Percentiles rank a stretch among this genome's conserved stretches.
phyloP scores from a whole-genome alignment of 176 grass and related monocot species.

The Alloteropsis semialata region DNA sequence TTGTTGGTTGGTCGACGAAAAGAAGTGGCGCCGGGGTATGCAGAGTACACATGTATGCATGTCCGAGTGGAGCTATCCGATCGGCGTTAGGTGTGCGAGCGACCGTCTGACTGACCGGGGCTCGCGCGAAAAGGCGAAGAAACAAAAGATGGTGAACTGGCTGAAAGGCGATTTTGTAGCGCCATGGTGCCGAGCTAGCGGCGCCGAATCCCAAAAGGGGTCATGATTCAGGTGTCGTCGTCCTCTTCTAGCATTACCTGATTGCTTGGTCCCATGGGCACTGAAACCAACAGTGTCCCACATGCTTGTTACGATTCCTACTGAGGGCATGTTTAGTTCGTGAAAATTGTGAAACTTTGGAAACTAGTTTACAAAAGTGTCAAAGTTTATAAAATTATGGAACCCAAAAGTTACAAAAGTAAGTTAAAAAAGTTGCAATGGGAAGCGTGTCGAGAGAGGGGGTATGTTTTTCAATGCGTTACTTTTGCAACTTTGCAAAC shows the following conservation, averaged over 20 bases:
- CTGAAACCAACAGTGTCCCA: no score
- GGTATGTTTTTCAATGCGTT: no score
- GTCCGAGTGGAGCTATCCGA: background rate
- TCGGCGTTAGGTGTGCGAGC: slow-evolving; percentile 21
- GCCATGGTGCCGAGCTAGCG: background rate
- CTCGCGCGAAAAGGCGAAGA: background rate
- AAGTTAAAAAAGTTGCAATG: no score
- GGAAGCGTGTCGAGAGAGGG: no score
- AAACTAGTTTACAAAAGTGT: no score
- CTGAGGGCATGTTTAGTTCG: no score
- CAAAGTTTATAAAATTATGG: no score
- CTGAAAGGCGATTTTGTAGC: slow-evolving; percentile 6
- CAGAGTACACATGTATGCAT: background rate
- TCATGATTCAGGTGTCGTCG: slow-evolving; percentile 19
- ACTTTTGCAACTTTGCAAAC: no score
- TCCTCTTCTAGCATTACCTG: background rate
- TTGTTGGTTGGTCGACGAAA: slow-evolving; percentile 19
- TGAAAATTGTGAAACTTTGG: no score
- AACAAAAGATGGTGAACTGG: slow-evolving; percentile 18
- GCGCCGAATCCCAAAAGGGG: background rate
- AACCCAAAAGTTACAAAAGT: no score
- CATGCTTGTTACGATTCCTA: no score
- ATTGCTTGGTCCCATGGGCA: background rate
- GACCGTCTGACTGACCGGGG: background rate
- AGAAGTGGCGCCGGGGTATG: background rate